Base-by-base conservation (phyloP, 1,284 basidiomycete genomes). In the Cryptococcus amylolentus region DNA sequence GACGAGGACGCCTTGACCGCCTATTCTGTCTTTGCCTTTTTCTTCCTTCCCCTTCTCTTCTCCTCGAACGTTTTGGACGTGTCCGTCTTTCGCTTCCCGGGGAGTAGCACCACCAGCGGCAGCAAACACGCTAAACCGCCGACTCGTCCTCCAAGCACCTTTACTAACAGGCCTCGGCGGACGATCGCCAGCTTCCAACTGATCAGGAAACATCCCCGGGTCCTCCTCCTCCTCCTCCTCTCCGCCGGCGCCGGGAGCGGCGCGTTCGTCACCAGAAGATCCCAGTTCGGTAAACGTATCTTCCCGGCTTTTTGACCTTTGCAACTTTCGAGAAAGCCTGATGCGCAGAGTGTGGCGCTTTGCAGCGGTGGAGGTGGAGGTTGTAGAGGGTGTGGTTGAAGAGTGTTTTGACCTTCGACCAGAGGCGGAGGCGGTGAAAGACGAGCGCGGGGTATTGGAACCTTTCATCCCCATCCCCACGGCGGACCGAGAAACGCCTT, bases 251-350 rank as follows among this genome's bases (percentile, higher is more conserved):
- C 20, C 20, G 20, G 20, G 20, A 2, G 1, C 2, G 1, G 1
- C 20, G 23, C 23, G 2, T 23, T 23, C 23, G 23, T 23, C 23
- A 23, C 41, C 52, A 23, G 57, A 51, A 2, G 40, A 44, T 20
- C 40, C 51, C 10, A 64, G 37, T 23, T 62, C 61, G 10, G 61
- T 62, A 38, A 62, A 65, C 8, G 49, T 52, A 28, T 63, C 63
- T 46, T 61, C 61, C 28, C 61, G 27, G 26, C 54, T 57, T 27
- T 20, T 20, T 8, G 12, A 28, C 54, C 28, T n/a, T 4, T 41
- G 5, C 28, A 18, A 35, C 52, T 9, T 43, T 16, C 27, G 18
- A 2, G 28, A 35, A 10, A 35, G 31, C 7, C 31, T 6, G 5
- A 5, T 6, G 1, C 31, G 31, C 31, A 35, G 10, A 35, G 31